Conservation (phyloP, 1,284 basidiomycete species). For the Polyporus tsugae region DNA sequence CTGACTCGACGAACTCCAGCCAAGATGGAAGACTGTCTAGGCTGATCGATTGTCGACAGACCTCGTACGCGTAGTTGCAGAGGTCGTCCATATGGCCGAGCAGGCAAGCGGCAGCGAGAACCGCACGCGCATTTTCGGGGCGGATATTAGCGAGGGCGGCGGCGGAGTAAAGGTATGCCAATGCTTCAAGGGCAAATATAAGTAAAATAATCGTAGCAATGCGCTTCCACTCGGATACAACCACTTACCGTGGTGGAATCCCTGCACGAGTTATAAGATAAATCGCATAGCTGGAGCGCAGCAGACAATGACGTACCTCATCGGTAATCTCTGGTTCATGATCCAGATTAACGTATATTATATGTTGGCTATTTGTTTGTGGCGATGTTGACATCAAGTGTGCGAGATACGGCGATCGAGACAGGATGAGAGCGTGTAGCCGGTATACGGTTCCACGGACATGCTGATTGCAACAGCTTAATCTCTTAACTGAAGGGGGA, state of each 20-base stretch:
- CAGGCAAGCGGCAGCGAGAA: conserved; percentile 83
- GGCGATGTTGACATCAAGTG: conserved; percentile 84
- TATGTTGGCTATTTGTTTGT: conserved; percentile 64
- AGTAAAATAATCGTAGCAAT: conserved; percentile 22
- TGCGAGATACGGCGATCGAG: conserved; percentile 85
- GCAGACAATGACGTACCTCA: conserved; percentile 63
- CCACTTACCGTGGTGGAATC: conserved; percentile 70
- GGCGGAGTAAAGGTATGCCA: conserved; percentile 83
- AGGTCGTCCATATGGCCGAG: conserved; percentile 88
- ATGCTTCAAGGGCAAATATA: conserved; percentile 51
- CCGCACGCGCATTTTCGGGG: conserved; percentile 80
- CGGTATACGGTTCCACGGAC: conserved; percentile 78
- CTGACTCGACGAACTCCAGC: conserved; percentile 76
- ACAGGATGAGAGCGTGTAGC: conserved; percentile 84
- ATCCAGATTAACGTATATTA: conserved; percentile 78
- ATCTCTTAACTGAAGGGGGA: conserved; percentile 14
- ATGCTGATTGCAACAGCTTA: conserved; percentile 55
- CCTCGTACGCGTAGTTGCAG: conserved; percentile 79
- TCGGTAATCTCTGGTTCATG: conserved; percentile 83
- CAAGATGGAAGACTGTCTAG: conserved; percentile 77
- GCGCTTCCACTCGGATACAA: not conserved
- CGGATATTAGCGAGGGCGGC: conserved; percentile 72
- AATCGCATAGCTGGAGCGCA: not conserved
- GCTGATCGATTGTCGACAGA: conserved; percentile 77
- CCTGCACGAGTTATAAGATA: conserved; percentile 49